These are phyloP conservation scores for Gynandropsis gynandra DNA, from an alignment of 345 rosid species.

Conservation along the genomic window DNA sequence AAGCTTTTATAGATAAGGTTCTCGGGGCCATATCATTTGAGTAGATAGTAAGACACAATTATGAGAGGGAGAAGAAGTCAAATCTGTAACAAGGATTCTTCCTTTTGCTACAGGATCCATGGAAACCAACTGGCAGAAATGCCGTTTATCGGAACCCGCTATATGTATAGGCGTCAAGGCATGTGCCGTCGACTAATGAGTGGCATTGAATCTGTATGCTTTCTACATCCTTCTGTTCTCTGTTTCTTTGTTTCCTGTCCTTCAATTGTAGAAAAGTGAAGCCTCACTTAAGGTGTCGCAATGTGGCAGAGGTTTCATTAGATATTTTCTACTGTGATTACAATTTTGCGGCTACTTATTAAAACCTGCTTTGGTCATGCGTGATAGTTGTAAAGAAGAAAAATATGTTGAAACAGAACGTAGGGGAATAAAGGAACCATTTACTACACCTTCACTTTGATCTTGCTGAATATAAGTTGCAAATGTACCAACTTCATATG, in stretches of 20 bases:
- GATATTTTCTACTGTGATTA: not conserved
- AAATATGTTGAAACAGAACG: no score
- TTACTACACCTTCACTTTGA: no score
- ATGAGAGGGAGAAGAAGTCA: no score
- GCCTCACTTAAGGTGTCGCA: no score
- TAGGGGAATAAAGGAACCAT: no score
- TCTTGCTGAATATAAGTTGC: not conserved
- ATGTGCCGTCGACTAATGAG: slow-evolving; percentile 86
- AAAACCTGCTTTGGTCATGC: no score
- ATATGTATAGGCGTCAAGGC: slow-evolving; percentile 78
- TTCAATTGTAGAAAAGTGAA: not conserved
- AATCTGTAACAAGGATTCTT: not conserved
- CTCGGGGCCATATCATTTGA: no score
- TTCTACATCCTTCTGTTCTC: not conserved
- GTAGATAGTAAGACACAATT: not conserved
- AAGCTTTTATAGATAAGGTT: no score
- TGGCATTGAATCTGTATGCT: slow-evolving; percentile 81
- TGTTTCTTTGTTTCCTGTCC: not conserved
- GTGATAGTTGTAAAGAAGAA: no score
- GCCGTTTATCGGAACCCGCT: slow-evolving; percentile 96
- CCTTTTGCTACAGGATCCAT: slow-evolving; percentile 53
- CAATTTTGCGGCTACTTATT: no score
- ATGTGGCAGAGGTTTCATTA: slow-evolving; percentile 8
- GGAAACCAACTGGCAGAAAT: slow-evolving; percentile 85
- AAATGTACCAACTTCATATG: not conserved